Evolutionary conservation across 805 yeast genomes (phyloP).

Genomic region (Hanseniaspora occidentalis): DNA sequence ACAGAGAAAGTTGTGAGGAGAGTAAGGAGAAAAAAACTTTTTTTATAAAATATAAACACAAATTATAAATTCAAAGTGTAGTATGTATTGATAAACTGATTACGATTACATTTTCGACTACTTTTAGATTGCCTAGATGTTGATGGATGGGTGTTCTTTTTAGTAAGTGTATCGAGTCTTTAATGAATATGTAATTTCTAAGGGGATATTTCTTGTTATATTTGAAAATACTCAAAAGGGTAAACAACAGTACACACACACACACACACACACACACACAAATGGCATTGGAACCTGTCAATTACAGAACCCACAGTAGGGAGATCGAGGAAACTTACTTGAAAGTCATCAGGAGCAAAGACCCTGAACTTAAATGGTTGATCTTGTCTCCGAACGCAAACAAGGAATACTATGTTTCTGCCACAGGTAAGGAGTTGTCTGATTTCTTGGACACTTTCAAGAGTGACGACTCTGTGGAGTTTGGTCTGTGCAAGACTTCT

Average conservation of each 20-base stretch:
- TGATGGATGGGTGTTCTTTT: too few species aligned
- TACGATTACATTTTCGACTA: too few species aligned
- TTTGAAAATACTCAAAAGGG: neutral
- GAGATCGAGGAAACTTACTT: slow-evolving; percentile 67
- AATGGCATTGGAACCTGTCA: slow-evolving; percentile 35
- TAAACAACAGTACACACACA: slow-evolving; percentile 1
- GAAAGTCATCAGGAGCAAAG: slow-evolving; percentile 60
- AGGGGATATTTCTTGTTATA: neutral
- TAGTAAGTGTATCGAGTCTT: too few species aligned
- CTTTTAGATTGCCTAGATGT: too few species aligned
- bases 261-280: neutral
- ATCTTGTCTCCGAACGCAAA: slow-evolving; percentile 63
- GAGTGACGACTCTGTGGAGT: slow-evolving; percentile 73
- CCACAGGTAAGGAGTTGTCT: slow-evolving; percentile 48
- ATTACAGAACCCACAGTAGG: slow-evolving; percentile 55
- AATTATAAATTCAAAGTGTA: too few species aligned
- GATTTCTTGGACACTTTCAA: slow-evolving; percentile 68
- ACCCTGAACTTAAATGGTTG: slow-evolving; percentile 57
- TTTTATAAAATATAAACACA: too few species aligned
- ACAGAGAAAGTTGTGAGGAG: too few species aligned
- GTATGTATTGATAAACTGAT: too few species aligned
- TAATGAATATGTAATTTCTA: too few species aligned
- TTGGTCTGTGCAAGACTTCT: slow-evolving; percentile 75
- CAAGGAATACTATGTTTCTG: slow-evolving; percentile 30
- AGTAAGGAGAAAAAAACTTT: too few species aligned